A percentile compares a stretch with the other conserved stretches of the same genome.
Evolutionary conservation across 345 rosid species (phyloP).

Genomic region (Pelargonium nanum): DNA sequence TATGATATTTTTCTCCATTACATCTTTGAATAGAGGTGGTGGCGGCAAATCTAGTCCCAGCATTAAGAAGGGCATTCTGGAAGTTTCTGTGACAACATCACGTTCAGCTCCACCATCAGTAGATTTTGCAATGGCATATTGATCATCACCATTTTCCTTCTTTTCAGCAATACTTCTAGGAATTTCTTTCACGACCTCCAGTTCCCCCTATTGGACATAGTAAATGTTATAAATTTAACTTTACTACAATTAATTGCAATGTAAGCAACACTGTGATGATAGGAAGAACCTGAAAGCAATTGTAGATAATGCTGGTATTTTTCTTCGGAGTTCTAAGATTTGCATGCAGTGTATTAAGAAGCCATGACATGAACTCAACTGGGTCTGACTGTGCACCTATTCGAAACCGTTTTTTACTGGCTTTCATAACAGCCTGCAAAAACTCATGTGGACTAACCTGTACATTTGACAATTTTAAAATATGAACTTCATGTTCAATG

Average conservation of each 20-base stretch:
- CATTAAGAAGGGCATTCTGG: conserved; percentile 89
- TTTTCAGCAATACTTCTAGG: conserved; percentile 38
- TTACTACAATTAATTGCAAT: not conserved
- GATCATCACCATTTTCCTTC: conserved; percentile 36
- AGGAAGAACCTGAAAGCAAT: conserved; percentile 74
- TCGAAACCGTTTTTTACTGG: conserved; percentile 72
- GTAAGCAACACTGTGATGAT: not conserved
- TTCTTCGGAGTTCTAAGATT: conserved; percentile 57
- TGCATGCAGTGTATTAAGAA: conserved; percentile 74
- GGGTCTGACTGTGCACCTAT: conserved; percentile 94
- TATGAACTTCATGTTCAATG: conserved; percentile 1
- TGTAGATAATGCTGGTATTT: conserved; percentile 61
- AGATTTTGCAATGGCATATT: conserved; percentile 10
- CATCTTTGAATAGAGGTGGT: conserved; percentile 92
- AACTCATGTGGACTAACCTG: conserved; percentile 99
- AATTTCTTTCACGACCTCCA: conserved; percentile 76
- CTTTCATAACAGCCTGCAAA: conserved; percentile 96
- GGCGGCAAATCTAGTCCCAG: conserved; percentile 98
- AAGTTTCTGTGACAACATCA: conserved; percentile 35
- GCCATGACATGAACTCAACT: conserved; percentile 95
- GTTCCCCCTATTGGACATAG: conserved; percentile 48
- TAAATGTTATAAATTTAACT: conserved; percentile 10
- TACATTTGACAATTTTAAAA: conserved; percentile 10
- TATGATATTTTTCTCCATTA: conserved; percentile 97
- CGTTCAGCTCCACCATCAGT: conserved; percentile 22